Evolutionary conservation across 2,329 filamentous ascomycete genomes (phyloP).

Genomic region (Keithomyces neogunnii): DNA sequence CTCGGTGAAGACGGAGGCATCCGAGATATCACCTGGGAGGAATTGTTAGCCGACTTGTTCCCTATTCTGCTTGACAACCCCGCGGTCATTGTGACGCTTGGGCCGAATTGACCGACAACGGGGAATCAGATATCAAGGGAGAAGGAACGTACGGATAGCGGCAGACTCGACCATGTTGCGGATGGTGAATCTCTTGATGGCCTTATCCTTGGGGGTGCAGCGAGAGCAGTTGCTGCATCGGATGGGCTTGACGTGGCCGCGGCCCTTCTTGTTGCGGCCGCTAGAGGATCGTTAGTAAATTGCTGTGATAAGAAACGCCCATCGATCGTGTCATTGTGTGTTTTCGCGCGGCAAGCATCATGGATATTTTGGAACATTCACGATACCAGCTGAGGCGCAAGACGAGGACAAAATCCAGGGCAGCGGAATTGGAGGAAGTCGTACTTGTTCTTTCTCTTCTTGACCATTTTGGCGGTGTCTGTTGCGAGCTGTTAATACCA

Average conservation of each 20-base stretch:
- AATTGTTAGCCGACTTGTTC: background rate
- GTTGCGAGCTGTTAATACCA: constrained; percentile 25
- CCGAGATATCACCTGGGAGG: constrained; percentile 91
- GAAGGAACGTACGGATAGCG: constrained; percentile 79
- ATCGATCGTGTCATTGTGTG: background rate
- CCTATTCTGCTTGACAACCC: background rate
- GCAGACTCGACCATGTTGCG: constrained; percentile 99
- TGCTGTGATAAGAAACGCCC: constrained; percentile 6
- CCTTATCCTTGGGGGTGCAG: constrained; percentile 99
- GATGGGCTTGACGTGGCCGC: constrained; percentile 99
- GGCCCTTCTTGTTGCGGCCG: constrained; percentile 99
- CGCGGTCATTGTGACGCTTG: background rate
- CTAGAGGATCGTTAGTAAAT: constrained; percentile 33
- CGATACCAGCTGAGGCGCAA: background rate
- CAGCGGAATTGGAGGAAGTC: constrained; percentile 15
- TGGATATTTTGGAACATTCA: constrained; percentile 4
- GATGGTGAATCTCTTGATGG: constrained; percentile 99
- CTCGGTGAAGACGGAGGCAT: constrained; percentile 98
- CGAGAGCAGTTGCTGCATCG: constrained; percentile 66
- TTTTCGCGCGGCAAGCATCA: constrained; percentile 6
- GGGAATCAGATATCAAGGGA: background rate
- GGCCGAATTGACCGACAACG: background rate
- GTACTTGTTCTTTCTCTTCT: constrained; percentile 65
- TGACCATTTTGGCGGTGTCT: constrained; percentile 59
- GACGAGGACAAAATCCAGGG: background rate